These are phyloP conservation scores for Phytophthora palmivora DNA, from an alignment of 352 stramenopile genomes.

Conservation along the genomic window DNA sequence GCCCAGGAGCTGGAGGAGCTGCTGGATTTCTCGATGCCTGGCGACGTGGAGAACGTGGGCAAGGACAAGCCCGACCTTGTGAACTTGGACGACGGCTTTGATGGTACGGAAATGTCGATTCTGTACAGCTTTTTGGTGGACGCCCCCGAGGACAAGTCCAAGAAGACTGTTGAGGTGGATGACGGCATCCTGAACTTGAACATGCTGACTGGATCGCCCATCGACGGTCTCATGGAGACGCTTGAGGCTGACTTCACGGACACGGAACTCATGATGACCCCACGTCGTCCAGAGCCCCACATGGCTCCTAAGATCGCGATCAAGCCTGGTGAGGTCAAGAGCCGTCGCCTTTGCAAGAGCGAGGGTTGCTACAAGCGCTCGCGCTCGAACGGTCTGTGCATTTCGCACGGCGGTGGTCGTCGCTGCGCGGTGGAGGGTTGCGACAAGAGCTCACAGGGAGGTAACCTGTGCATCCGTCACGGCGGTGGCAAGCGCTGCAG, in stretches of 20 bases:
- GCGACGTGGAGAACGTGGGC: conserved; percentile 53
- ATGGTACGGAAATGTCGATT: conserved; percentile 89
- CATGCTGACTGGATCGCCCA: conserved; percentile 65
- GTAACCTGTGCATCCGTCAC: conserved; percentile 88
- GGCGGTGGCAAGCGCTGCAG: conserved; percentile 86
- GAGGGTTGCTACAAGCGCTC: conserved; percentile 89
- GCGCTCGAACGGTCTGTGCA: conserved; percentile 87
- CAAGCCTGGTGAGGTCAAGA: conserved; percentile 38
- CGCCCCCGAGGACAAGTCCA: conserved; percentile 68
- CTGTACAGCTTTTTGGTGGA: conserved; percentile 88
- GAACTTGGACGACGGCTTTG: conserved; percentile 84
- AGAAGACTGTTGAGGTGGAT: conserved; percentile 60
- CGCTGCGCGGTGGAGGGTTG: conserved; percentile 83
- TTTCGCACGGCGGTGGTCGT: conserved; percentile 81
- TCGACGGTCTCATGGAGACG: conserved; percentile 78
- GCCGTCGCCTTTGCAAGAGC: conserved; percentile 67
- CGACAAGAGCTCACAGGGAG: conserved; percentile 82
- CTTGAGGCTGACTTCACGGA: conserved; percentile 76
- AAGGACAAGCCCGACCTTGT: conserved; percentile 83
- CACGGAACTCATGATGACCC: conserved; percentile 73
- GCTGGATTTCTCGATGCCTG: conserved; percentile 77
- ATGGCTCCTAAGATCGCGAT: conserved; percentile 19
- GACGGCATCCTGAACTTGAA: conserved; percentile 84
- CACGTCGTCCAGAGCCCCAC: conserved; percentile 29
- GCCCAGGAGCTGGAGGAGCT: conserved; percentile 76